These are phyloP conservation scores for Thyridium curvatum DNA, from an alignment of 2,329 filamentous ascomycete genomes.

Conservation along the genomic window DNA sequence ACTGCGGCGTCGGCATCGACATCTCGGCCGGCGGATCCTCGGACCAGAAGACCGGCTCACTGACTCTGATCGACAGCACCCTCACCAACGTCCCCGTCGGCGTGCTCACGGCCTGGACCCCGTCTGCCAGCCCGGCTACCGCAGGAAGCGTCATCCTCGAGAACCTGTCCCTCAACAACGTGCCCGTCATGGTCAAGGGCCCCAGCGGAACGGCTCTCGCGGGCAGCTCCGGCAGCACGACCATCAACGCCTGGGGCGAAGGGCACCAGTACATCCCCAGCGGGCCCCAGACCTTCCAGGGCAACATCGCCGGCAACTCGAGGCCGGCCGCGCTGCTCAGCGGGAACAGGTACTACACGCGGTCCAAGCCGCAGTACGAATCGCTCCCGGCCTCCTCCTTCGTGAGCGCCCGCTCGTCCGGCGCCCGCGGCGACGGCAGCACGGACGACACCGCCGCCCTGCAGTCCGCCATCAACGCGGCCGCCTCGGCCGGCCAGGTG, in stretches of 20 bases:
- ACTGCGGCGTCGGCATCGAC: conserved; percentile 55
- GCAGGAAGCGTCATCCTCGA: conserved; percentile 55
- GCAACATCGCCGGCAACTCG: conserved; percentile 33
- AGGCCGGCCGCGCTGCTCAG: conserved; percentile 48
- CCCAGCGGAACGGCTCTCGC: conserved; percentile 41
- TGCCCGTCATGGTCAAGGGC: conserved; percentile 30
- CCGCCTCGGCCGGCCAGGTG: conserved; percentile 39
- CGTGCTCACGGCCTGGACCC: conserved; percentile 55
- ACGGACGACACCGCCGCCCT: conserved; percentile 56
- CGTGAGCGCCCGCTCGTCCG: conserved; percentile 33
- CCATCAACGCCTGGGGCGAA: conserved; percentile 58
- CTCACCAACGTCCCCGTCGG: conserved; percentile 58
- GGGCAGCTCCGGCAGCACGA: conserved; percentile 42
- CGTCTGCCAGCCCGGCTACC: conserved; percentile 27
- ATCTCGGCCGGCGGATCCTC: conserved; percentile 43
- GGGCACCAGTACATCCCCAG: conserved; percentile 54
- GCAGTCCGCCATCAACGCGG: conserved; percentile 47
- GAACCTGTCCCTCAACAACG: conserved; percentile 31
- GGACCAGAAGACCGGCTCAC: conserved; percentile 58
- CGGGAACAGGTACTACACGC: conserved; percentile 45
- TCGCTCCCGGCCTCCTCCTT: conserved; percentile 49
- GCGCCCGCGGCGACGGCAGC: conserved; percentile 41
- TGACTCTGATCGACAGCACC: conserved; percentile 64
- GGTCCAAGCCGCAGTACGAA: conserved; percentile 69
- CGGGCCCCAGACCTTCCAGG: conserved; percentile 38